Evolutionary conservation across 768 basidiomycete species (phyloP).

Genomic region (Lactifluus hygrophoroides): DNA sequence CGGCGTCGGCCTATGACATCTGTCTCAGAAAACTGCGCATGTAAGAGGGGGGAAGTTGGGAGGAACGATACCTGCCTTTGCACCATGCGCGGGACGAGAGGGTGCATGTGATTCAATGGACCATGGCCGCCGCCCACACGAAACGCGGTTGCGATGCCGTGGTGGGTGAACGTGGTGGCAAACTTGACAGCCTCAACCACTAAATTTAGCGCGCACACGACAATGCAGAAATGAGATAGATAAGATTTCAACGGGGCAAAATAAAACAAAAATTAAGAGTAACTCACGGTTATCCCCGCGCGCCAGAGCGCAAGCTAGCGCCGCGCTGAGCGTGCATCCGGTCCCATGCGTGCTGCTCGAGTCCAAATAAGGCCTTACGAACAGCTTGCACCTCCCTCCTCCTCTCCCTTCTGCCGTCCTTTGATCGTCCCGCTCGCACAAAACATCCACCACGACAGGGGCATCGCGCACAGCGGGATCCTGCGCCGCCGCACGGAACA

Average conservation of each 20-base stretch:
- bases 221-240: background rate
- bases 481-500: conserved; percentile 29
- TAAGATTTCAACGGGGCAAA: background rate
- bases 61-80: conserved; percentile 40
- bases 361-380: conserved; percentile 51
- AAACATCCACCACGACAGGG: conserved; percentile 53
- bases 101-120: conserved; percentile 81
- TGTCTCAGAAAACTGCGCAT: background rate
- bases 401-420: conserved; percentile 6
- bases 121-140: conserved; percentile 70
- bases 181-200: conserved; percentile 48
- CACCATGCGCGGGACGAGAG: conserved; percentile 39
- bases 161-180: conserved; percentile 67
- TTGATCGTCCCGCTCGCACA: conserved; percentile 34
- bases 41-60: background rate
- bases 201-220: conserved; percentile 23
- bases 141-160: conserved; percentile 61
- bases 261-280: conserved; percentile 14
- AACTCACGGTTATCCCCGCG: conserved; percentile 37
- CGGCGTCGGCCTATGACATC: conserved; percentile 35
- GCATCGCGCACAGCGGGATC: conserved; percentile 18
- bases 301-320: conserved; percentile 61
- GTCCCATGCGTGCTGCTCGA: conserved; percentile 83
- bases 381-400: conserved; percentile 33
- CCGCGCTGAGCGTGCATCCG: conserved; percentile 85